Percentiles rank a stretch among this genome's conserved stretches.
Evolutionary conservation across 2,329 filamentous ascomycete species (phyloP).

Genomic region (Neopestalotiopsis clavispora): DNA sequence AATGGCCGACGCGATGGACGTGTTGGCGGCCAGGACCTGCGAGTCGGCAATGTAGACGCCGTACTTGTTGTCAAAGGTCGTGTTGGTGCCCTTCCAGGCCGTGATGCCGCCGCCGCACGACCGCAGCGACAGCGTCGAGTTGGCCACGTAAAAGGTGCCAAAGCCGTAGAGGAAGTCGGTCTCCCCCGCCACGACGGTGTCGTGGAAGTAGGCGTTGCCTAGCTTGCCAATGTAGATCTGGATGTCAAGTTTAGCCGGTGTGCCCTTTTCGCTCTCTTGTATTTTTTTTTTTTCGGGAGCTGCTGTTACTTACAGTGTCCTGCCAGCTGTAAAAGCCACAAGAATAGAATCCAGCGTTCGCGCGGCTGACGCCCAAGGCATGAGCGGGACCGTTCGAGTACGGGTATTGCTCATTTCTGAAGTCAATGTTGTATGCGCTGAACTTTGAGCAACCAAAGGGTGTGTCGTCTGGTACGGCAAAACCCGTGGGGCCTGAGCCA

Average conservation of each 20-base stretch:
- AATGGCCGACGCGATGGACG: constrained; percentile 40
- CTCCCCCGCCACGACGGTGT: constrained; percentile 64
- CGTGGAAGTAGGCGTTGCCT: constrained; percentile 68
- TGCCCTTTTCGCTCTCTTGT: too few species aligned
- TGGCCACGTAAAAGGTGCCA: constrained; percentile 65
- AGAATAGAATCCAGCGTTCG: constrained; percentile 71
- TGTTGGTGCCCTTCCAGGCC: constrained; percentile 71
- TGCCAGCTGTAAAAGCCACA: constrained; percentile 71
- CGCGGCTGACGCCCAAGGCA: constrained; percentile 65
- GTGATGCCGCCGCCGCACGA: constrained; percentile 71
- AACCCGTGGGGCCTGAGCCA: constrained; percentile 65
- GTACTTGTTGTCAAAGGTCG: constrained; percentile 69
- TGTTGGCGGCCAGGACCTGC: constrained; percentile 59
- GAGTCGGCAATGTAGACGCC: constrained; percentile 68
- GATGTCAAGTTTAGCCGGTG: not conserved
- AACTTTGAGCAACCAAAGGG: constrained; percentile 69
- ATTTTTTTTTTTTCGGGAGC: too few species aligned
- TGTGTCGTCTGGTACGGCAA: constrained; percentile 61
- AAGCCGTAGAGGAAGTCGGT: constrained; percentile 75
- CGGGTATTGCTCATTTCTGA: constrained; percentile 63
- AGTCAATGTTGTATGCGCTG: constrained; percentile 70
- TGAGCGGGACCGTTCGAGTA: constrained; percentile 59
- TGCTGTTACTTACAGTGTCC: constrained; percentile 55
- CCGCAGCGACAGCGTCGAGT: constrained; percentile 58
- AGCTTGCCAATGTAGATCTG: constrained; percentile 65